A percentile compares a stretch with the other conserved stretches of the same genome.
phyloP scores from a whole-genome alignment of 140 eudicot species.

The Flaveria floridana region DNA sequence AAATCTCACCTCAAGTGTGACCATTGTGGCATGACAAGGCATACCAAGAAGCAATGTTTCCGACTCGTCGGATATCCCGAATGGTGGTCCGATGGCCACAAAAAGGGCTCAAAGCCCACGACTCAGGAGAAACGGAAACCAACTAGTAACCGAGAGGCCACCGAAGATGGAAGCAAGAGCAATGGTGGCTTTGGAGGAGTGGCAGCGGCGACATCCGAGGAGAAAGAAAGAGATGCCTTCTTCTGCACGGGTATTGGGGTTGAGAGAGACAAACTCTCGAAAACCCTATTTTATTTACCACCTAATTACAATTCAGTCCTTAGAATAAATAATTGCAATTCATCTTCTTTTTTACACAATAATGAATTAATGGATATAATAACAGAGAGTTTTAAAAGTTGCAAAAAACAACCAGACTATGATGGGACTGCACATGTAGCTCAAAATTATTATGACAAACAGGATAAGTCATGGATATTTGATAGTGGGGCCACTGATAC shows the following conservation, averaged over 20 bases:
- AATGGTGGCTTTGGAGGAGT: neutral
- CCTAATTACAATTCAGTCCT: too few relatives aligned
- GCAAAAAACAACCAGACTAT: neutral
- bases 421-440: neutral
- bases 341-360: too few relatives aligned
- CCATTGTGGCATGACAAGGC: neutral
- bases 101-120: neutral
- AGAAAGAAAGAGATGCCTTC: neutral
- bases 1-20: neutral
- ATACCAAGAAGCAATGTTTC: neutral
- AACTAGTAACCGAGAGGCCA: neutral
- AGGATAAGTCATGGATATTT: neutral
- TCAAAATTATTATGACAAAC: neutral
- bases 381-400: too few relatives aligned
- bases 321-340: too few relatives aligned
- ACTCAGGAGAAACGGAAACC: neutral
- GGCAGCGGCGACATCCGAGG: neutral
- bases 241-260: neutral
- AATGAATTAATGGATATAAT: too few relatives aligned
- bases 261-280: neutral
- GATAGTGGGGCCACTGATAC: neutral
- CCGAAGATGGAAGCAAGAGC: neutral
- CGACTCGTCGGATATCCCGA: neutral
- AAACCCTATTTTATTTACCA: too few relatives aligned
- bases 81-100: neutral